Evolutionary conservation across 805 yeast species (phyloP).

Genomic region (Candida peoriensis): DNA sequence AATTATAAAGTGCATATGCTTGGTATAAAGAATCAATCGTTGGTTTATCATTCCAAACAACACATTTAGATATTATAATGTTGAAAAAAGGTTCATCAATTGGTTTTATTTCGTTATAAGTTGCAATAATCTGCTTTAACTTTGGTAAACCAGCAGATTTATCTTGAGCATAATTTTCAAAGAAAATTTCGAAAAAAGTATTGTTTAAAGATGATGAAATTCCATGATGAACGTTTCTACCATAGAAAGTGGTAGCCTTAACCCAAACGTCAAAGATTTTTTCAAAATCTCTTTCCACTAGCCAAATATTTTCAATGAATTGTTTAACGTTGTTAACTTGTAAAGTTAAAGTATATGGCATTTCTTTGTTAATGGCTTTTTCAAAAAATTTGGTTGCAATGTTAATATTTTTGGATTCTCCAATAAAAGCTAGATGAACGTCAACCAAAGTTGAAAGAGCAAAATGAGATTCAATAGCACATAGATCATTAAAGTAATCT

Average conservation of each 20-base stretch:
- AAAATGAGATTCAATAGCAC: slow-evolving; percentile 39
- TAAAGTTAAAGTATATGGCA: slow-evolving; percentile 67
- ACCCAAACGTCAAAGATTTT: slow-evolving; percentile 59
- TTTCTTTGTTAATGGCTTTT: slow-evolving; percentile 61
- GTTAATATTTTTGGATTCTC: slow-evolving; percentile 64
- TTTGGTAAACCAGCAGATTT: slow-evolving; percentile 49
- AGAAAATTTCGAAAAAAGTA: slow-evolving; percentile 63
- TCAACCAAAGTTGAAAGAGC: slow-evolving; percentile 56
- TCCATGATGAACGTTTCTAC: slow-evolving; percentile 55
- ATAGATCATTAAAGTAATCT: slow-evolving; percentile 54
- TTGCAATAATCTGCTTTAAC: slow-evolving; percentile 50
- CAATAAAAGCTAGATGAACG: slow-evolving; percentile 74
- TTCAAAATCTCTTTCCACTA: slow-evolving; percentile 50
- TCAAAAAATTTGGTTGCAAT: slow-evolving; percentile 72
- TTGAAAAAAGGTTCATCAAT: slow-evolving; percentile 81
- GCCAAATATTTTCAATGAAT: slow-evolving; percentile 57
- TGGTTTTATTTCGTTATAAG: slow-evolving; percentile 50
- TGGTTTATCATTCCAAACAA: slow-evolving; percentile 61
- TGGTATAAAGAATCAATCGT: slow-evolving; percentile 59
- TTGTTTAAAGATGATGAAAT: slow-evolving; percentile 70
- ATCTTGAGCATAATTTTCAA: slow-evolving; percentile 46
- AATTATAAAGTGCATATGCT: slow-evolving; percentile 52
- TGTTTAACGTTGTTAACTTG: slow-evolving; percentile 72
- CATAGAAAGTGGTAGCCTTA: slow-evolving; percentile 54
- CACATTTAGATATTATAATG: slow-evolving; percentile 62